Conservation (phyloP, 805 yeast genomes). For the Lipomyces japonicus region DNA sequence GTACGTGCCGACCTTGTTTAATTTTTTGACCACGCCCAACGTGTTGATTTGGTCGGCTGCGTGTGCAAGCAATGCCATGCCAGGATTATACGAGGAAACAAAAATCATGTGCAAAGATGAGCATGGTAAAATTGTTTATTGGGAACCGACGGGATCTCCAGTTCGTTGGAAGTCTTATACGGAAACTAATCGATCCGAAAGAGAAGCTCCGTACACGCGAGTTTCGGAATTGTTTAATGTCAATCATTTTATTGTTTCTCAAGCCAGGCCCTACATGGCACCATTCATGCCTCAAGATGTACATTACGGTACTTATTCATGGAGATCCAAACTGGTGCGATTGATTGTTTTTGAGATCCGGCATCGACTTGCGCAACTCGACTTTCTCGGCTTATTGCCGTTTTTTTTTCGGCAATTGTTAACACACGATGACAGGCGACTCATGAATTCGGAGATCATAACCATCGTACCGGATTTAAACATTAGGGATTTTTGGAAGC, state of each 20-base stretch:
- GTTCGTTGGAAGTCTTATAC: conserved; percentile 32
- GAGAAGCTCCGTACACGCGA: conserved; percentile 73
- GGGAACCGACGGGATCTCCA: conserved; percentile 26
- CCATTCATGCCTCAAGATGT: conserved; percentile 81
- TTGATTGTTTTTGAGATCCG: conserved; percentile 72
- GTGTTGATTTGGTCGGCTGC: conserved; percentile 87
- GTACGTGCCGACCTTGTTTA: conserved; percentile 51
- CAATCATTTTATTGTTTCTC: conserved; percentile 83
- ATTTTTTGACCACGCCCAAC: conserved; percentile 91
- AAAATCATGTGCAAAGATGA: conserved; percentile 55
- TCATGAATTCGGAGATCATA: conserved; percentile 23
- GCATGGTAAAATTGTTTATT: conserved; percentile 43
- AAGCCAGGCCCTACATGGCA: conserved; percentile 91
- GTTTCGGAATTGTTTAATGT: conserved; percentile 91
- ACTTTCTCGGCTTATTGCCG: conserved; percentile 70
- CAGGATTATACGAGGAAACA: conserved; percentile 59
- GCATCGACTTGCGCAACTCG: conserved; percentile 76
- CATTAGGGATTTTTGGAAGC: conserved; percentile 46
- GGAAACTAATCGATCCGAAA: conserved; percentile 30
- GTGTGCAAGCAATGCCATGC: conserved; percentile 63
- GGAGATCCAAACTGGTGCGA: conserved; percentile 46
- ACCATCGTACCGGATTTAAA: conserved; percentile 82
- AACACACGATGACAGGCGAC: conserved; percentile 76
- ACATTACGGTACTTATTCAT: conserved; percentile 53
- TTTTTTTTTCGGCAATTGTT: conserved; percentile 68